These are phyloP conservation scores for Magnaporthales sp. DNA, from an alignment of 2,329 filamentous ascomycete species.

Conservation along the genomic window DNA sequence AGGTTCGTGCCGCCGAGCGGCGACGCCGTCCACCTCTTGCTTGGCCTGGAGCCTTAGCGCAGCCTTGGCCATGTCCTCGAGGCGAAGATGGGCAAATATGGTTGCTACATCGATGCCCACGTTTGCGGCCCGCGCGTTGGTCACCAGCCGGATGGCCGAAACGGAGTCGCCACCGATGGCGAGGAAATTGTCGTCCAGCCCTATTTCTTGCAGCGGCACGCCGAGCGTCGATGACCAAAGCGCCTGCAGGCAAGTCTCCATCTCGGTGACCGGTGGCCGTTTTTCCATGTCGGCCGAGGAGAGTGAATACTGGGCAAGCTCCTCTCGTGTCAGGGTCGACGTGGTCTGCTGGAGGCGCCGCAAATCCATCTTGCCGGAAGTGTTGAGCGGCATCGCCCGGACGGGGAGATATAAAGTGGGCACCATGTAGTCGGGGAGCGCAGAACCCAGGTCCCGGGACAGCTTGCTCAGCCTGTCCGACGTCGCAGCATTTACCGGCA, in stretches of 20 bases:
- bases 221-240: background rate
- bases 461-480: background rate
- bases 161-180: slow-evolving; percentile 52
- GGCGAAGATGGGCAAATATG: background rate
- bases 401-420: background rate
- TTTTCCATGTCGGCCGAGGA: background rate
- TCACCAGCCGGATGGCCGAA: slow-evolving; percentile 50
- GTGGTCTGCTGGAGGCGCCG: background rate
- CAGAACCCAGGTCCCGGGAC: background rate
- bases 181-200: slow-evolving; percentile 40
- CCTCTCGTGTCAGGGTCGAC: background rate
- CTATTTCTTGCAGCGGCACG: background rate
- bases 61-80: background rate
- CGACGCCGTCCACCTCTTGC: background rate
- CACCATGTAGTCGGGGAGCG: background rate
- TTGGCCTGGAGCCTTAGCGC: background rate
- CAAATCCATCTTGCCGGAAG: background rate
- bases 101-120: background rate
- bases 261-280: background rate
- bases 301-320: background rate
- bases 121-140: background rate
- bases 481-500: background rate
- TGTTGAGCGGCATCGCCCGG: background rate
- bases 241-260: background rate
- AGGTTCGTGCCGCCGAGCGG: background rate